These are phyloP conservation scores for Brassica carinata DNA, from an alignment of 345 rosid species.

Conservation along the genomic window DNA sequence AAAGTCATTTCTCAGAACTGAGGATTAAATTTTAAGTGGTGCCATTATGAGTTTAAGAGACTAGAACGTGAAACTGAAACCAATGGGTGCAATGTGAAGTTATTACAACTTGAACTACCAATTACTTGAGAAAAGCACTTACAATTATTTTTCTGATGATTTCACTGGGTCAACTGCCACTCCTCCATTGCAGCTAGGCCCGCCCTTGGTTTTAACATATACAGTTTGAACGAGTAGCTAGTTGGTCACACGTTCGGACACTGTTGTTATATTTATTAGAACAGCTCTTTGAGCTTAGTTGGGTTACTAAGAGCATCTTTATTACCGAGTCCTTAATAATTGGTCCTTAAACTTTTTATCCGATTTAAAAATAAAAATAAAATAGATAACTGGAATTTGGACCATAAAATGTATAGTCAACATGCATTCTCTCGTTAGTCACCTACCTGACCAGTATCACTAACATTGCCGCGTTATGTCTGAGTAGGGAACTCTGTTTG, in stretches of 20 bases:
- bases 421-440: constrained; percentile 37
- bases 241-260: constrained; percentile 6
- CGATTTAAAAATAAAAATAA: neutral
- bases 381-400: neutral
- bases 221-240: constrained; percentile 2
- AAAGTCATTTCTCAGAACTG: constrained; percentile 16
- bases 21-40: neutral
- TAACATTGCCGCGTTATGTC: constrained; percentile 5
- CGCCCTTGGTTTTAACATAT: neutral
- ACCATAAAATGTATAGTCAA: constrained; percentile 29
- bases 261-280: neutral
- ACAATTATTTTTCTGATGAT: neutral
- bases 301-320: neutral
- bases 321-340: too few species aligned
- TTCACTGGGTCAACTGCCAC: neutral
- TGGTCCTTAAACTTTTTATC: too few species aligned
- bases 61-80: neutral
- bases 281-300: neutral
- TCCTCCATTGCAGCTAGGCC: neutral
- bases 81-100: neutral
- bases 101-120: neutral
- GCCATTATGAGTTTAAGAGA: neutral
- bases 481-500: neutral
- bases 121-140: neutral
- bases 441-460: constrained; percentile 37